phyloP scores from a whole-genome alignment of 805 yeast species.

The Hanseniaspora pseudoguilliermondii region DNA sequence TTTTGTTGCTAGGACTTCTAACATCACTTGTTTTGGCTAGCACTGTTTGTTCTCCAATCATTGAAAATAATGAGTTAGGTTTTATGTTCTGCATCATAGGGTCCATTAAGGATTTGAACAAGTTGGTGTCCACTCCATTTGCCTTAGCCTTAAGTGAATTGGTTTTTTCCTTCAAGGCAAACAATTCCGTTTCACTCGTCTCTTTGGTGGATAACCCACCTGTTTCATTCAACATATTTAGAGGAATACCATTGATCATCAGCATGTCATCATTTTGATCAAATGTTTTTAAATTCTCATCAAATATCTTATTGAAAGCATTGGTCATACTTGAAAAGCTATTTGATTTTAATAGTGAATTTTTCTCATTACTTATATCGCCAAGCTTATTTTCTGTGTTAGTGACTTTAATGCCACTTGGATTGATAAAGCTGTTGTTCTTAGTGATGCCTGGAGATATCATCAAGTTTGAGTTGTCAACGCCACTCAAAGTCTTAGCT shows the following conservation, averaged over 20 bases:
- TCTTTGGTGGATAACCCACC: slow-evolving; percentile 36
- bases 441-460: background rate
- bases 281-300: slow-evolving; percentile 20
- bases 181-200: background rate
- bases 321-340: background rate
- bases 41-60: background rate
- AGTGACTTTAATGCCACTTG: background rate
- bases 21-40: background rate
- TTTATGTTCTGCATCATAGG: background rate
- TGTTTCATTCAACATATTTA: slow-evolving; percentile 64
- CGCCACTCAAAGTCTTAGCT: background rate
- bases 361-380: background rate
- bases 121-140: background rate
- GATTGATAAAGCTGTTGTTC: background rate
- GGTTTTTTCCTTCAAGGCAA: background rate
- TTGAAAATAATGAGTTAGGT: background rate
- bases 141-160: background rate
- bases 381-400: background rate
- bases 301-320: background rate
- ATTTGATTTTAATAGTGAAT: background rate
- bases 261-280: slow-evolving; percentile 31
- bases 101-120: background rate
- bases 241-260: slow-evolving; percentile 57
- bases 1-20: slow-evolving; percentile 1
- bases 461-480: background rate